Conservation (phyloP, 78 protist species). For the Isochrysis galbana region DNA sequence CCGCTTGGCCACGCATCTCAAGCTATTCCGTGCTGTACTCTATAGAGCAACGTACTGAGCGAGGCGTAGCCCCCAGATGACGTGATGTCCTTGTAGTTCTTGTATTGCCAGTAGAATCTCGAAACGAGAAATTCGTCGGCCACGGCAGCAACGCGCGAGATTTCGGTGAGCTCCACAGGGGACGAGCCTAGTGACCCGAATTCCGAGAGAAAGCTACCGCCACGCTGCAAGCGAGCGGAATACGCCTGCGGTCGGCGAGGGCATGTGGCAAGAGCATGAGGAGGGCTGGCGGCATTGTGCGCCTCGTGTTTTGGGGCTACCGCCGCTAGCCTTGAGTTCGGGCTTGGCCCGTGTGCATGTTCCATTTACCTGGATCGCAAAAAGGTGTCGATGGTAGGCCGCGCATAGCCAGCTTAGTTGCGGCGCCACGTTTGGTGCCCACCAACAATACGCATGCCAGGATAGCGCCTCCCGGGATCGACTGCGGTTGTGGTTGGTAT, state of each 20-base stretch:
- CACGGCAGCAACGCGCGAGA: conserved; percentile 35
- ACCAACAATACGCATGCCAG: conserved; percentile 12
- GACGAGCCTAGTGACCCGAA: background rate
- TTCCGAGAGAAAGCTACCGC: background rate
- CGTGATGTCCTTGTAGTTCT: conserved; percentile 66
- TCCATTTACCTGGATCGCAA: background rate
- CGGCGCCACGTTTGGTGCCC: conserved; percentile 23
- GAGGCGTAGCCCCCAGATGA: conserved; percentile 43
- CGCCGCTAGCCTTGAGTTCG: background rate
- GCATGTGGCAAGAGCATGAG: background rate
- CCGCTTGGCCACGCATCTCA: no score
- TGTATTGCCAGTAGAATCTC: conserved; percentile 69
- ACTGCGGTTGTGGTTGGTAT: no score
- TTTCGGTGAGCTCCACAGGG: background rate
- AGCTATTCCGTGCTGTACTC: no score
- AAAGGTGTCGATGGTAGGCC: background rate
- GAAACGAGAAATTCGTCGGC: conserved; percentile 54
- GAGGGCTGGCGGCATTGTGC: background rate
- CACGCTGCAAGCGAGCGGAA: background rate
- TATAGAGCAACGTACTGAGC: no score
- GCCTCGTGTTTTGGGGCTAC: background rate
- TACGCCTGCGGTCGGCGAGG: background rate
- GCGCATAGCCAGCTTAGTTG: background rate
- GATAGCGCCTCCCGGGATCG: background rate
- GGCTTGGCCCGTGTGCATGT: background rate